Base-by-base conservation (phyloP, 805 yeast genomes). In the Sungouiozyma intestinalis region DNA sequence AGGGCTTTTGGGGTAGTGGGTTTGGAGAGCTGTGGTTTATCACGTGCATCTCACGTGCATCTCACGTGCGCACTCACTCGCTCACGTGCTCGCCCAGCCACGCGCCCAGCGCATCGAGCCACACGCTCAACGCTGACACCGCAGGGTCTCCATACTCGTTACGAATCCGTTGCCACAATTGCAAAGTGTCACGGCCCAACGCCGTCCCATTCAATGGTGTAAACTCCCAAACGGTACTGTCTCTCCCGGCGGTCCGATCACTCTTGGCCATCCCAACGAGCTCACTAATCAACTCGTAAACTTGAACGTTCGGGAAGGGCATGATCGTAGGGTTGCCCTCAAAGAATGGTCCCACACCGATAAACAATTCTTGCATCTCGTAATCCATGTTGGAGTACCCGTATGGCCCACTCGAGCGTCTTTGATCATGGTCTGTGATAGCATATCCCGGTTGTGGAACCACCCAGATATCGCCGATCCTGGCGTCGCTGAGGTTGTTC, bases 401-500 rank as follows among this genome's bases (percentile, higher is more conserved):
- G 15, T 16, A 16, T 15, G n/a, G n/a, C 27, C 13, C 15, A 19
- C 16, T n/a, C n/a, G n/a, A n/a, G n/a, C n/a, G n/a, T n/a, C n/a
- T n/a, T n/a, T n/a, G n/a, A n/a, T n/a, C n/a, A n/a, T n/a, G n/a
- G n/a, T n/a, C n/a, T n/a, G n/a, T n/a, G n/a, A 40, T 35, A 9
- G 21, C 14, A 35, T 35, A 35, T 3, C 43, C 43, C 4, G 32
- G 33, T n/a, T 33, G 15, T 2, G 40, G 39, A 3, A 36, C 24
- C 15, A 40, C 31, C 43, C 43, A 40, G 8, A 40, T 40, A 29
- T 35, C 27, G 35, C 32, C 42, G 16, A 40, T 33, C 11, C 18
- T 14, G 6, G 27, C 11, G n/a, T 18, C n/a, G 11, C 16, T 17
- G 17, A 27, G 11, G 29, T 18, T 19, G 13, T 18, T 16, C 13